Conservation (phyloP, 257 asterid species). For the Paulownia fortunei region DNA sequence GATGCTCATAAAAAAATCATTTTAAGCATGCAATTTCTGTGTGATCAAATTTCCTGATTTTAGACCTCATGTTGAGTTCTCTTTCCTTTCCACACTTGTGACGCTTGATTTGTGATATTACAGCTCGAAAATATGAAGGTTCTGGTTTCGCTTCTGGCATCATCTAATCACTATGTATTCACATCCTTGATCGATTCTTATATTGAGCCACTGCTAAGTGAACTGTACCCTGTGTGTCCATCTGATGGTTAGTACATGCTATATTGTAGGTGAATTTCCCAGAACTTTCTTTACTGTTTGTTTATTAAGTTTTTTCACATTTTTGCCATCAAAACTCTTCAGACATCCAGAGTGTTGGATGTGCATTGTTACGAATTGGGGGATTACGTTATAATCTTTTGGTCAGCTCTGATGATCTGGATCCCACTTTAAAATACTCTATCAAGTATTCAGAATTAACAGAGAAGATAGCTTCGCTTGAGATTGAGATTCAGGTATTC, state of each 20-base stretch:
- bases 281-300: not conserved
- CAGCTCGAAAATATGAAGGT: slow-evolving; percentile 45
- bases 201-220: slow-evolving; percentile 69
- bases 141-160: slow-evolving; percentile 59
- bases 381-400: slow-evolving; percentile 78
- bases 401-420: slow-evolving; percentile 68
- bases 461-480: slow-evolving; percentile 73
- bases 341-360: slow-evolving; percentile 58
- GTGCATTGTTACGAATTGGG: slow-evolving; percentile 69
- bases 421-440: slow-evolving; percentile 77
- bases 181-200: slow-evolving; percentile 58
- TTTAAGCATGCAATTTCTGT: not conserved
- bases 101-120: slow-evolving; percentile 31
- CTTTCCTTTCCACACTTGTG: slow-evolving; percentile 7
- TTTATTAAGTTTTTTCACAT: slow-evolving; percentile 11
- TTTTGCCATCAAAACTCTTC: slow-evolving; percentile 34
- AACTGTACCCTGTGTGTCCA: slow-evolving; percentile 51
- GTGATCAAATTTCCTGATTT: slow-evolving; percentile 11
- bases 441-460: slow-evolving; percentile 65
- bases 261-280: slow-evolving; percentile 13
- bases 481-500: slow-evolving; percentile 77
- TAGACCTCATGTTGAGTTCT: not conserved
- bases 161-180: slow-evolving; percentile 65
- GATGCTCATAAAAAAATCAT: not conserved
- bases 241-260: slow-evolving; percentile 54